Percentiles rank a stretch among this genome's conserved stretches.
These are phyloP conservation scores for Nephelium lappaceum DNA, from an alignment of 345 rosid genomes.

Conservation along the genomic window DNA sequence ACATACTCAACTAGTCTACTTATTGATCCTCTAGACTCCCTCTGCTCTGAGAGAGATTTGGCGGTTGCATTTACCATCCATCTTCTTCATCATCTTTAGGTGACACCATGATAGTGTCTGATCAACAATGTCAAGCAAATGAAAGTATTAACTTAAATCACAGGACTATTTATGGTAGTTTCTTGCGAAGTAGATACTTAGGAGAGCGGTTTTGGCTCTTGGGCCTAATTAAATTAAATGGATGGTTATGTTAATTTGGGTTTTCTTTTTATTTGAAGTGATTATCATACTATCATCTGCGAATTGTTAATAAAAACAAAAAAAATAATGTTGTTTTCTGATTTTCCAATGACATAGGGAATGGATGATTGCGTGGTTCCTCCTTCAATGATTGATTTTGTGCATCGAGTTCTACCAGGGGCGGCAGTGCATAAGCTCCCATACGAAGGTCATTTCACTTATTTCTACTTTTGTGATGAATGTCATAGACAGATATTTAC, in stretches of 20 bases:
- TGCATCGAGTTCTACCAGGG: slow-evolving; percentile 66
- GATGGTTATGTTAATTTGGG: neutral
- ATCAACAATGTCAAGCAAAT: neutral
- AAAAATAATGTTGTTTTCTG: neutral
- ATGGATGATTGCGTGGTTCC: slow-evolving; percentile 78
- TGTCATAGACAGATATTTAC: slow-evolving; percentile 75
- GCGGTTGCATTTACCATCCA: neutral
- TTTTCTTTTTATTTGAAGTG: slow-evolving; percentile 10
- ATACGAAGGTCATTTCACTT: slow-evolving; percentile 73
- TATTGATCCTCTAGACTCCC: neutral
- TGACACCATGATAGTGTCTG: neutral
- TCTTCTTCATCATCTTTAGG: neutral
- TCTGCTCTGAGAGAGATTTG: neutral
- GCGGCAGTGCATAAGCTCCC: slow-evolving; percentile 76
- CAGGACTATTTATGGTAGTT: neutral
- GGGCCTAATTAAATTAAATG: neutral
- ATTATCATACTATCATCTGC: neutral
- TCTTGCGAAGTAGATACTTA: neutral
- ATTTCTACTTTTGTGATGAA: slow-evolving; percentile 62
- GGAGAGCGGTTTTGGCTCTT: neutral
- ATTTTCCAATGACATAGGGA: slow-evolving; percentile 37
- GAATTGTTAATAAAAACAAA: neutral
- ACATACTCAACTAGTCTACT: neutral
- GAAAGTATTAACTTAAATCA: neutral
- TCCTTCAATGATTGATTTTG: slow-evolving; percentile 68